Conservation (phyloP, 345 rosid genomes). For the Boechera retrofracta region DNA sequence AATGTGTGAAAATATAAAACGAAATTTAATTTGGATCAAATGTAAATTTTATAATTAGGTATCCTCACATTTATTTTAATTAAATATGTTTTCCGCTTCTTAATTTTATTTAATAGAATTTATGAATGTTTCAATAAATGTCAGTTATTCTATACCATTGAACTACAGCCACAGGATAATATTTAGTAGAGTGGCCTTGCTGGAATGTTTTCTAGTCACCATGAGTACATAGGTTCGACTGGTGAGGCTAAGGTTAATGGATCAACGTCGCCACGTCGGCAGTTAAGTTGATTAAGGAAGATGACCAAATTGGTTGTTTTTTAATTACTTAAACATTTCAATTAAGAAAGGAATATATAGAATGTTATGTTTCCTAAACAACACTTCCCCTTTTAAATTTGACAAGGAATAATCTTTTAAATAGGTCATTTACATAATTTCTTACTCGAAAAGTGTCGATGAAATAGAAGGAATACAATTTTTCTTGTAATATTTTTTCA, state of each 20-base stretch:
- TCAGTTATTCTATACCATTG: not conserved
- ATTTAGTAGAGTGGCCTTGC: not conserved
- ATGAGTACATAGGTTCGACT: constrained; percentile 1
- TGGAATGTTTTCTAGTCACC: constrained; percentile 23
- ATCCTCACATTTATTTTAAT: no score
- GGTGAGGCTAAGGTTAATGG: constrained; percentile 10
- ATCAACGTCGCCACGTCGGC: constrained; percentile 24
- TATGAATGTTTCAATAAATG: not conserved
- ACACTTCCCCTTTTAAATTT: no score
- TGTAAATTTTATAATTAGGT: no score
- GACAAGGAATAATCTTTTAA: no score
- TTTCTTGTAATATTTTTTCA: not conserved
- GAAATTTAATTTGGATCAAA: no score
- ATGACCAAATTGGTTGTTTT: constrained; percentile 3
- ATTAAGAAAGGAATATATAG: no score
- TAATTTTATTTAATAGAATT: no score
- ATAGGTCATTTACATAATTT: no score
- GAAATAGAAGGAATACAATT: not conserved
- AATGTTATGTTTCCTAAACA: no score
- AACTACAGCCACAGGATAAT: constrained; percentile 10
- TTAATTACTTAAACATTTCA: not conserved
- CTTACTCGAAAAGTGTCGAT: not conserved
- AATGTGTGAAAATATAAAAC: no score
- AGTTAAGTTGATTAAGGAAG: constrained; percentile 22
- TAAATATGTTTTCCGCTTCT: no score